Evolutionary conservation across 176 grass and related monocot genomes (phyloP), one percentile per base, ranked within the genome.

Genomic region (Poa annua): DNA sequence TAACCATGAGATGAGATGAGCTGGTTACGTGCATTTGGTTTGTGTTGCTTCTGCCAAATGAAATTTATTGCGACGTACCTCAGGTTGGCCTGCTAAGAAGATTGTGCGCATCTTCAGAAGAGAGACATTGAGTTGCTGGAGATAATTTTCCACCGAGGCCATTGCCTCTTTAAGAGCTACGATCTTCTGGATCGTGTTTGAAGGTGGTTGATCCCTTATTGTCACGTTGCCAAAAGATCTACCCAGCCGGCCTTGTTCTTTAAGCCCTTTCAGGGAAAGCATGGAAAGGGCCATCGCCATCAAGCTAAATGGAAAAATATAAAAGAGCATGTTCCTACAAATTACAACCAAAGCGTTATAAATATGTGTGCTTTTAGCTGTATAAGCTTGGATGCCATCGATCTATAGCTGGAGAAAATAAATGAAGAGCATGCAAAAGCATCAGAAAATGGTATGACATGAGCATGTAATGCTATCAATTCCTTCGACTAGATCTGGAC

Each of bases 181-280:
- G 50, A 98, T 93, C 86, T 93, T 98, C 81, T 98, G 92, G 17
- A 98, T 91, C 80, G 96, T 95, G 82, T 98, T 98, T 47, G 96
- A 98, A 82, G 89, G 96, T 15, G 92, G 90, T 72, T 98, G 96
- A 80, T 95, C 90, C 81, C 78, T 88, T 85, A 98, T 92, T 53
- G 82, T 93, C 80, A 98, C 90, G 66, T 89, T 91, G 65, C 92
- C 96, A n/a, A 98, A 95, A 81, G 91, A 95, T 77, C 96, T 92
- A 48, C 92, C 92, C 26, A 98, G 83, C 34, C 92, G 82, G 29
- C 92, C 96, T 98, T 98, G 96, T 78, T 91, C 88, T 93, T 90
- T 98, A 19, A 98, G 88, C 56, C 86, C 90, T 76, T 90, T 98
- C 57, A 98, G 59, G 63, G 94, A 81, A 76, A 98, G 90, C 96